phyloP scores from a whole-genome alignment of 176 grass and related monocot species.

The Eremochloa ophiuroides region DNA sequence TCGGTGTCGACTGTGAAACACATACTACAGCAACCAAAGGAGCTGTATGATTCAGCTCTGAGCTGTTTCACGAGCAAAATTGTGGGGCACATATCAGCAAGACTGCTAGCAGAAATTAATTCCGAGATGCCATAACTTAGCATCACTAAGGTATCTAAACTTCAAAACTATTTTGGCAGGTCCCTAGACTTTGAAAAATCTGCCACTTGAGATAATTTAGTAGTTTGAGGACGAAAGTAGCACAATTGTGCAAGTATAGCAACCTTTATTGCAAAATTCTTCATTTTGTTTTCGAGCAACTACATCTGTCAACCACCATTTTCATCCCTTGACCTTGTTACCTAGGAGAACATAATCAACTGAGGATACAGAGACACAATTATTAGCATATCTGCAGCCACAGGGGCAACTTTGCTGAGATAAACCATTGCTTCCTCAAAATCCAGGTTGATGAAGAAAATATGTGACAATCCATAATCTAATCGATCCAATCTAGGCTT shows the following conservation, averaged over 20 bases:
- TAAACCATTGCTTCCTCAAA: conserved; percentile 81
- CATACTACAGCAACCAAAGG: neutral
- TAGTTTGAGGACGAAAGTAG: neutral
- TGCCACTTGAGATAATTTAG: neutral
- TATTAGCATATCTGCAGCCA: conserved; percentile 77
- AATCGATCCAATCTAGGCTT: conserved; percentile 79
- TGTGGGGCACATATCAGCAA: neutral
- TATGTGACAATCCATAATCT: conserved; percentile 85
- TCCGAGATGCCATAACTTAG: neutral
- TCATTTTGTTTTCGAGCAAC: conserved; percentile 2
- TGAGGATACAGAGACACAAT: conserved; percentile 6
- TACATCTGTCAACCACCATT: neutral
- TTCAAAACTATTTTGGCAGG: conserved; percentile 6
- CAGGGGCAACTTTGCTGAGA: conserved; percentile 68
- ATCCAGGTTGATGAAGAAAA: conserved; percentile 78
- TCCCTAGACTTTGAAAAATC: conserved; percentile 4
- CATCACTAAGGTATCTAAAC: neutral
- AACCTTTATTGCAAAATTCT: neutral
- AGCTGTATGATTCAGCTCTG: neutral
- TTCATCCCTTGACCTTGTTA: neutral
- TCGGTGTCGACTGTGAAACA: neutral
- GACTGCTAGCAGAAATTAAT: neutral
- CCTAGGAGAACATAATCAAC: neutral
- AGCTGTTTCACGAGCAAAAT: neutral
- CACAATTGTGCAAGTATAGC: neutral